Conservation (phyloP, 345 rosid species). For the Rhodamnia argentea region DNA sequence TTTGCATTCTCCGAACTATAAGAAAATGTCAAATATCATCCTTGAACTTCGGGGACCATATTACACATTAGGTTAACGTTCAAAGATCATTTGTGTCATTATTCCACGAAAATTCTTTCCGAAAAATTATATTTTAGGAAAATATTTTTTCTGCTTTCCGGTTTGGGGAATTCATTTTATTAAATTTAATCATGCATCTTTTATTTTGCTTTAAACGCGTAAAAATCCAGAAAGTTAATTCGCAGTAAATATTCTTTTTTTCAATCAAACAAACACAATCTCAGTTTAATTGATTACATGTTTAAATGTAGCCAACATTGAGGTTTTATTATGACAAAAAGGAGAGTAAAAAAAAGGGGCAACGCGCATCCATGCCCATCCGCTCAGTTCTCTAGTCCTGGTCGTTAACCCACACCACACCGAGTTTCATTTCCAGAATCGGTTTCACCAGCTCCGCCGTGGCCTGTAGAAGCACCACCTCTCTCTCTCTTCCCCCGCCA, state of each 20-base stretch:
- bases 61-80: no score
- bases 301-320: not conserved
- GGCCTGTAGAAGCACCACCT: not conserved
- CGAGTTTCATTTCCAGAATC: not conserved
- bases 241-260: not conserved
- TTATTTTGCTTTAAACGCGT: not conserved
- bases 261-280: fast-evolving
- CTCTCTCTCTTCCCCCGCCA: not conserved
- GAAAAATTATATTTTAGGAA: no score
- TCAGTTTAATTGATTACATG: not conserved
- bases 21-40: no score
- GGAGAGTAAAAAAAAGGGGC: not conserved
- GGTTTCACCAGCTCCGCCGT: not conserved
- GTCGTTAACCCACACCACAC: not conserved
- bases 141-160: not conserved
- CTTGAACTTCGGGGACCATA: no score
- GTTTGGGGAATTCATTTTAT: no score
- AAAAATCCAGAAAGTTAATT: not conserved
- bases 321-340: not conserved
- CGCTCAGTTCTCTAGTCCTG: not conserved
- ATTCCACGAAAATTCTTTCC: no score
- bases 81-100: no score
- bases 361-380: not conserved
- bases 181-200: not conserved
- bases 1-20: no score